Base-by-base conservation (phyloP, 179 eudicot species). In the Patellifolia procumbens region DNA sequence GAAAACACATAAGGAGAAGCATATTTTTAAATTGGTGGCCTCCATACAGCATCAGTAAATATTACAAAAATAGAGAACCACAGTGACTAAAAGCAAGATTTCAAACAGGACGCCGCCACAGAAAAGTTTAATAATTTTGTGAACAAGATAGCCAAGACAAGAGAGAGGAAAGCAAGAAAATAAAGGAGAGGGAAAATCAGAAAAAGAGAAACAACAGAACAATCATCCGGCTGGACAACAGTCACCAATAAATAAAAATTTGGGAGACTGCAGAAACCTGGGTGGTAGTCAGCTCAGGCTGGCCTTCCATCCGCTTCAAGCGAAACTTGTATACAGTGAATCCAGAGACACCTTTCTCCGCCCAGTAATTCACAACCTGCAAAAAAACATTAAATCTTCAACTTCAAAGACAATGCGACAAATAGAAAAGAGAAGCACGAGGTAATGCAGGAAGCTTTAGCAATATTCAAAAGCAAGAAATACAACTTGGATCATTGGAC, bases 291-390 rank as follows among this genome's bases (percentile, higher is more conserved):
- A 93, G 70, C 34, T 79, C 87, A 68, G 98, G 92, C 77, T 93
- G 98, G 52, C 92, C 96, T 10, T 83, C 90, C 26, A 88, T 77
- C 66, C 97, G 84, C 79, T 86, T 85, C 74, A 93, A 34, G 26
- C 86, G 85, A 73, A 81, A 93, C 80, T 93, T 91, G 68, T 77
- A 93, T 4, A 93, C 98, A 5, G 91, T 91, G 63, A 79, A 91
- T 3, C 96, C 96, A 32, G 94, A 89, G n/a, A 89, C 79, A 11
- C 97, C 96, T 76, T 83, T 87, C 59, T 93, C 97, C 19, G 94
- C 91, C 97, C 97, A 93, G 48, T 84, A 89, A 0, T 84, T 76
- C 5, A 69, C 79, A 70, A 93, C 94, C 98, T 93, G 82, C 78
- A 35, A 63, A 53, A n/a, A 32, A 68, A 22, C 45, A 76, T 8